Percentiles rank a stretch among this genome's conserved stretches.
Conservation (phyloP, 805 yeast species). For the Nakazawaea sp. region DNA sequence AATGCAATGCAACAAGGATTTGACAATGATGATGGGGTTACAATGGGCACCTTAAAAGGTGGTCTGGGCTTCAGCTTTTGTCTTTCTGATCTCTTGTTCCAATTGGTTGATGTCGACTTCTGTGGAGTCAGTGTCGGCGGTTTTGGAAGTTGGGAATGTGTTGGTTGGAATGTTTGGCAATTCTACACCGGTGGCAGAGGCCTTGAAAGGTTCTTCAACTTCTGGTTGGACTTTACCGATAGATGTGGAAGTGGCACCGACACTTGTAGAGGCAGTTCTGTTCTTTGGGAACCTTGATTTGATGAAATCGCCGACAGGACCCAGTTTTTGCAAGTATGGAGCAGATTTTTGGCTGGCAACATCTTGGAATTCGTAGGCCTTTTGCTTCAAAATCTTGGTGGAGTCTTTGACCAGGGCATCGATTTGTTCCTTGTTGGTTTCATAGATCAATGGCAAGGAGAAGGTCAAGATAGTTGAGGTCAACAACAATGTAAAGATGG, state of each 20-base stretch:
- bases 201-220: conserved; percentile 4
- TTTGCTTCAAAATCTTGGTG: conserved; percentile 40
- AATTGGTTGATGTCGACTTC: conserved; percentile 11
- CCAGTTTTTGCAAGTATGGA: conserved; percentile 55
- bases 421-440: conserved; percentile 69
- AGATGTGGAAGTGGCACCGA: conserved; percentile 56
- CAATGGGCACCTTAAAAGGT: conserved; percentile 4
- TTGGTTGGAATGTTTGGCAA: conserved; percentile 9
- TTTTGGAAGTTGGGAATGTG: neutral
- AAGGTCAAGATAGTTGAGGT: conserved; percentile 55
- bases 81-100: conserved; percentile 7
- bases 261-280: conserved; percentile 71
- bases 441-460: conserved; percentile 70
- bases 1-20: too few species aligned
- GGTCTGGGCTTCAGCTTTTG: neutral
- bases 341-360: conserved; percentile 34
- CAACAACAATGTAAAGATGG: conserved; percentile 62
- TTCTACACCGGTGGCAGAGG: conserved; percentile 7
- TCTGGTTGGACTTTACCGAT: conserved; percentile 31
- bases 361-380: conserved; percentile 35
- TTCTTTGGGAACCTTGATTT: conserved; percentile 46
- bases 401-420: conserved; percentile 51
- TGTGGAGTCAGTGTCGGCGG: conserved; percentile 3
- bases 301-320: conserved; percentile 60
- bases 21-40: too few species aligned